Evolutionary conservation across 768 basidiomycete genomes (phyloP).

Genomic region (Boletus insuetus): DNA sequence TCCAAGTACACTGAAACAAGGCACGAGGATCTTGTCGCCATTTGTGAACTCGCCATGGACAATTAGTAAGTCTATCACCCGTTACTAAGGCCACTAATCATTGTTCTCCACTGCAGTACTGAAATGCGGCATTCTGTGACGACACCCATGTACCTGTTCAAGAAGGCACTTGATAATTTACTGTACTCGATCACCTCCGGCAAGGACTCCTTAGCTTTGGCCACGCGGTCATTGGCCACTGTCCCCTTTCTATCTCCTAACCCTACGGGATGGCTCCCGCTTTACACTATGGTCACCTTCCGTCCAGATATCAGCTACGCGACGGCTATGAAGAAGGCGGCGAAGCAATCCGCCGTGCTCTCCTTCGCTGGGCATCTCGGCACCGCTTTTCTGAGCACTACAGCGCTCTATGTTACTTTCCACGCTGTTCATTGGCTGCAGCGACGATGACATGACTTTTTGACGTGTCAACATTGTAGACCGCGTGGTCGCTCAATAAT

Average conservation of each 20-base stretch:
- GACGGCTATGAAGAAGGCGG: constrained; percentile 68
- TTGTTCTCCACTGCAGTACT: constrained; percentile 49
- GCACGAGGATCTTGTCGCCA: constrained; percentile 86
- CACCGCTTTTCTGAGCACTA: constrained; percentile 41
- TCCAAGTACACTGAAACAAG: constrained; percentile 76
- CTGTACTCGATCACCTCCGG: constrained; percentile 60
- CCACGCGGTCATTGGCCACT: constrained; percentile 45
- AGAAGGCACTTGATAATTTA: constrained; percentile 75
- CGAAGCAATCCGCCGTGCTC: constrained; percentile 66
- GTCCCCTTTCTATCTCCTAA: constrained; percentile 56
- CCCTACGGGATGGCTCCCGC: constrained; percentile 81
- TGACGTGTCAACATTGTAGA: constrained; percentile 30
- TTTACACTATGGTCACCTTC: constrained; percentile 99
- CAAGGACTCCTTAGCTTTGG: constrained; percentile 44
- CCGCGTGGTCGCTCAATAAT: constrained; percentile 29
- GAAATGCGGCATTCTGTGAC: constrained; percentile 95
- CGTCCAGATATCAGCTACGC: constrained; percentile 92
- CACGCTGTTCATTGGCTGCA: constrained; percentile 22
- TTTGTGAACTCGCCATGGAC: constrained; percentile 88
- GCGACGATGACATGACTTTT: constrained; percentile 13
- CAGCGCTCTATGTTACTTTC: constrained; percentile 36
- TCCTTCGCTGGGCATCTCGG: constrained; percentile 48
- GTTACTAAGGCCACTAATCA: constrained; percentile 23
- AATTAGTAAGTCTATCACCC: constrained; percentile 78
- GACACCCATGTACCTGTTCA: constrained; percentile 73